A percentile compares a stretch with the other conserved stretches of the same genome.
Conservation (phyloP, 2,329 filamentous ascomycete species). For the Aspergillus sojae region DNA sequence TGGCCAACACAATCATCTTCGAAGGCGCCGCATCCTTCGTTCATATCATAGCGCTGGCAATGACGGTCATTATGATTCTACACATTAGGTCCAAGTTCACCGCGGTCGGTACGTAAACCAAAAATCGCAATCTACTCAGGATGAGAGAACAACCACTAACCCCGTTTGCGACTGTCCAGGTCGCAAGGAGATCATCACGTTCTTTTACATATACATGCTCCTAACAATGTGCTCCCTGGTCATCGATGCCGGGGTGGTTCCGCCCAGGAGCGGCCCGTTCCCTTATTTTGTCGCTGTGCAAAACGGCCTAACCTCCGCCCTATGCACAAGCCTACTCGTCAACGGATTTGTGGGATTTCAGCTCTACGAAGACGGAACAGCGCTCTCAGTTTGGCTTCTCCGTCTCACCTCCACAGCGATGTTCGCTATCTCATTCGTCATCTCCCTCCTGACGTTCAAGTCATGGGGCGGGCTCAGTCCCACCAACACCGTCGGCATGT, state of each 20-base stretch:
- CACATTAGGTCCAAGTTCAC: conserved; percentile 98
- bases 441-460: conserved; percentile 91
- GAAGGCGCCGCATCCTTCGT: conserved; percentile 87
- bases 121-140: not conserved
- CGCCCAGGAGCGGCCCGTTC: conserved; percentile 76
- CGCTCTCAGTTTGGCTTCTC: conserved; percentile 89
- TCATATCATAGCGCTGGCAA: conserved; percentile 85
- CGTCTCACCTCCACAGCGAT: conserved; percentile 76
- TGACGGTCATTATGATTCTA: conserved; percentile 97
- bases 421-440: conserved; percentile 83
- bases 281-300: conserved; percentile 92
- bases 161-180: conserved; percentile 43
- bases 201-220: conserved; percentile 96
- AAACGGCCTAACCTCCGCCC: conserved; percentile 78
- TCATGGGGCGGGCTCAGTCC: conserved; percentile 83
- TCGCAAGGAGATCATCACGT: conserved; percentile 75
- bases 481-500: conserved; percentile 83
- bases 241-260: conserved; percentile 89
- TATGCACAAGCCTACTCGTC: conserved; percentile 87
- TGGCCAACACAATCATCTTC: conserved; percentile 98
- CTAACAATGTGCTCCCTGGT: conserved; percentile 86
- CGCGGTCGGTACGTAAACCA: conserved; percentile 74
- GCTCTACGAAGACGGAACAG: conserved; percentile 95
- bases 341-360: conserved; percentile 99
- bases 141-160: conserved; percentile 11